Evolutionary conservation across 164 flowering plant species (phyloP), one percentile per base, ranked within the genome.

Genomic region (Nelumbo lutea): DNA sequence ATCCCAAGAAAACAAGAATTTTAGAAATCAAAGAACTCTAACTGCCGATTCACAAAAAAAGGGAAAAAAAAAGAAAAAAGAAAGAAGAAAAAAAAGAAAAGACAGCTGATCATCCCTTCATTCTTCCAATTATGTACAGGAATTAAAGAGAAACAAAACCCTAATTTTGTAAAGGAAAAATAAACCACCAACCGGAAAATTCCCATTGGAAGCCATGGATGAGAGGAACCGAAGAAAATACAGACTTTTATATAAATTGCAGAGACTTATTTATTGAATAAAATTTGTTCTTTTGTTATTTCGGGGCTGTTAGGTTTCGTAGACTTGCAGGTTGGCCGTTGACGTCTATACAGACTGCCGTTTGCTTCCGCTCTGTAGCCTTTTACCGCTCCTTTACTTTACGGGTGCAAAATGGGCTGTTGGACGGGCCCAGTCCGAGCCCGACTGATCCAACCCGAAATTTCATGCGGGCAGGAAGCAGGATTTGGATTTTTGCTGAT

Each of bases 161-260:
- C 13, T 42, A 46, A 14, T 14, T 27, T 27, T 44, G 39, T 6
- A 47, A 55, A 62, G 47, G 50, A 68, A 59, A 78, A 27, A 27
- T 27, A 27, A 27, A 27, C 27, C 27, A 27, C 69, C 15, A 57
- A 82, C 88, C 74, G 72, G 57, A 62, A 80, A 52, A 68, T 79
- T 79, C 62, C 88, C 90, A 71, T 86, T 83, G 27, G 88, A 73
- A 42, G 86, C 86, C 90, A 86, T 86, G 50, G 75, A 68, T 39
- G 9, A 59, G 39, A 44, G 62, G 10, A 43, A 53, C 9, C n/a
- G 50, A 45, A 46, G 14, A 40, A 10, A 41, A 50, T n/a, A 66
- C 10, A 45, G 55, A 53, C n/a, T 53, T 53, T 2, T 27, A 27
- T 27, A 53, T 14, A 53, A 53, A 53, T 11, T 53, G 14, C 11